Evolutionary conservation across 106 monocot species (phyloP).

Genomic region (Vanilla planifolia): DNA sequence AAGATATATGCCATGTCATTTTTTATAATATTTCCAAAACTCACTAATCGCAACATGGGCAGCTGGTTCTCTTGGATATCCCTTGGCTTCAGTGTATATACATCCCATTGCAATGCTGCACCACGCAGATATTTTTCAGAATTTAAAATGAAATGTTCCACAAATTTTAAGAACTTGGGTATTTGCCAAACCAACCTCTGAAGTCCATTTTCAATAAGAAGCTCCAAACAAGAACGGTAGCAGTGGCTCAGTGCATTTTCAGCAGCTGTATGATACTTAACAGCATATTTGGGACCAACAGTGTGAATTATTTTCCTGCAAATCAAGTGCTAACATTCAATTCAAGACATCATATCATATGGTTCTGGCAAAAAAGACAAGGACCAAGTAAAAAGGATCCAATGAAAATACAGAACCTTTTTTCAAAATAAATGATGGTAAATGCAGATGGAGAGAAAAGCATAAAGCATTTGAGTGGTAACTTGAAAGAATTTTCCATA

Average conservation of each 20-base stretch:
- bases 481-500: no score
- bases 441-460: no score
- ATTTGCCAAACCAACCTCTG: slow-evolving; percentile 47
- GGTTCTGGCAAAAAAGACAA: no score
- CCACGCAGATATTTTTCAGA: neutral
- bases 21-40: slow-evolving; percentile 11
- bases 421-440: no score
- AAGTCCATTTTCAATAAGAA: slow-evolving; percentile 93
- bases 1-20: neutral
- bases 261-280: slow-evolving; percentile 99
- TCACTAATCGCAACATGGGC: slow-evolving; percentile 99
- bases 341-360: no score
- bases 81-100: slow-evolving; percentile 90
- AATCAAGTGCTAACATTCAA: no score
- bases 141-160: neutral
- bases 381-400: no score
- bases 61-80: slow-evolving; percentile 97
- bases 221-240: slow-evolving; percentile 92
- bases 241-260: slow-evolving; percentile 98
- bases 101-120: slow-evolving; percentile 96
- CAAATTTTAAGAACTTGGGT: neutral
- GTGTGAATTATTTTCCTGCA: slow-evolving; percentile 94
- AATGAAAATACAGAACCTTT: no score
- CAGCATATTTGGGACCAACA: slow-evolving; percentile 96
- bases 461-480: no score